These are phyloP conservation scores for Aspergillus pseudoglaucus DNA, from an alignment of 2,329 filamentous ascomycete species.

Conservation along the genomic window DNA sequence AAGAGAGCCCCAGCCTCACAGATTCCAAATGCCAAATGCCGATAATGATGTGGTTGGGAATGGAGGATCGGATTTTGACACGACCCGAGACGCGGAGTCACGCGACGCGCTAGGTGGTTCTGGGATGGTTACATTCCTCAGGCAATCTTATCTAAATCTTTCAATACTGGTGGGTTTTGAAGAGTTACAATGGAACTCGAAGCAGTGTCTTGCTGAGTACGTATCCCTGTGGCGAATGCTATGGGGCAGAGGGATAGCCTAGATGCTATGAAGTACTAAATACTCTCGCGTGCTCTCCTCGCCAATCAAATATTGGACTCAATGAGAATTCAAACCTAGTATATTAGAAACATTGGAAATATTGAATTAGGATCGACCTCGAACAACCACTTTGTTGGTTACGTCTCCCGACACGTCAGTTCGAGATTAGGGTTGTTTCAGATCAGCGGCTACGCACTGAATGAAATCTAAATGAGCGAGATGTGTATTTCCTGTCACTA, in stretches of 20 bases:
- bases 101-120: slow-evolving; percentile 8
- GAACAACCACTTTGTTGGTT: background rate
- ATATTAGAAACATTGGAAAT: background rate
- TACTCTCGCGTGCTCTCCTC: no score
- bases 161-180: background rate
- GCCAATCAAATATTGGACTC: no score
- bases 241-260: no score
- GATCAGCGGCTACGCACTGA: background rate
- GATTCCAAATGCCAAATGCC: background rate
- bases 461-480: no score
- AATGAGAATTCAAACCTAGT: background rate
- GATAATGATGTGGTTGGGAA: background rate
- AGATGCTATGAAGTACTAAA: no score
- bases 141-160: slow-evolving; percentile 6
- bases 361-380: background rate
- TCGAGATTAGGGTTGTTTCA: background rate
- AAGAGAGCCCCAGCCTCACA: background rate
- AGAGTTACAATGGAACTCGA: background rate
- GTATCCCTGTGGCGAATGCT: no score
- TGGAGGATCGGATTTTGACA: background rate
- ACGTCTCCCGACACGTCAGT: background rate
- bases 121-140: slow-evolving; percentile 17
- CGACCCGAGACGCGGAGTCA: slow-evolving; percentile 6
- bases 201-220: background rate
- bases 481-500: no score